Evolutionary conservation across 345 rosid genomes (phyloP).

Genomic region (Mangifera indica): DNA sequence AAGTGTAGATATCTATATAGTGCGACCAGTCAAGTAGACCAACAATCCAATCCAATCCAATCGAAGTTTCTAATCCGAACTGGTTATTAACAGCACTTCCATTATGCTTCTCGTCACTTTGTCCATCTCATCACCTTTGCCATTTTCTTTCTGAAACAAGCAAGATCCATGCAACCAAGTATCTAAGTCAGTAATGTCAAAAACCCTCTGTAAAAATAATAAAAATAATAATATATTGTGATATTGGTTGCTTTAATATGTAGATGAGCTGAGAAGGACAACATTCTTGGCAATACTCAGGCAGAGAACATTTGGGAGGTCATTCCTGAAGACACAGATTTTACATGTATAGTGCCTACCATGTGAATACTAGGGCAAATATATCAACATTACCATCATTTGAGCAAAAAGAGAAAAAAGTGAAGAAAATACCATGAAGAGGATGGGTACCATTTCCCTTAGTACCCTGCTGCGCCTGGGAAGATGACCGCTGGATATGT

Average conservation of each 20-base stretch:
- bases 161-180: conserved; percentile 9
- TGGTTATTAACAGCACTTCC: not conserved
- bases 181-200: not conserved
- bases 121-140: conserved; percentile 58
- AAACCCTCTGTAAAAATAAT: not conserved
- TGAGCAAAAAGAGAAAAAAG: not conserved
- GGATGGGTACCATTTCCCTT: conserved; percentile 51
- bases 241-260: too few relatives aligned
- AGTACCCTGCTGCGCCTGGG: conserved; percentile 66
- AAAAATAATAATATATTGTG: not conserved
- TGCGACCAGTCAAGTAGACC: conserved; percentile 3
- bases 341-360: not conserved
- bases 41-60: conserved; percentile 17
- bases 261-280: too few relatives aligned
- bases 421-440: conserved; percentile 38
- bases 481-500: conserved; percentile 53
- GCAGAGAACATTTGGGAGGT: not conserved
- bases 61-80: conserved; percentile 15
- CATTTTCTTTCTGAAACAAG: conserved; percentile 77
- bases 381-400: not conserved
- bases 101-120: not conserved
- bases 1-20: conserved; percentile 16
- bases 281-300: not conserved
- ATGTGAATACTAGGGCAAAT: not conserved
- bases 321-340: not conserved